Evolutionary conservation across 169 alveolate genomes (phyloP), one percentile per base, ranked within the genome.

Genomic region (Cyclospora cayetanensis): DNA sequence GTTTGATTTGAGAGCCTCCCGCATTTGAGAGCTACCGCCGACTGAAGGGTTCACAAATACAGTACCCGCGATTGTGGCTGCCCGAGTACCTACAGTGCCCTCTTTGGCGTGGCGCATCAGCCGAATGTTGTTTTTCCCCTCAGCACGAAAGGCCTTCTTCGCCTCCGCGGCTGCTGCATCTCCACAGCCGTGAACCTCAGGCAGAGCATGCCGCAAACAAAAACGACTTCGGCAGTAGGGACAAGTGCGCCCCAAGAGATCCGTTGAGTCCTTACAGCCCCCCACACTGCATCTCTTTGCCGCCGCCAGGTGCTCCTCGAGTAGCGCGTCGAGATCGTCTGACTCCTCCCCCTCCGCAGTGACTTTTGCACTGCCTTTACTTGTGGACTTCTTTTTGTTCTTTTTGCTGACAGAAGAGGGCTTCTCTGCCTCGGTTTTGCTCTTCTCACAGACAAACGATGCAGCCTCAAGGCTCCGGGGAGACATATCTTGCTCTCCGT

Each of bases 111-210:
- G 31, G 27, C 31, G 52, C 25, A 39, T 60, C 22, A 22, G 29
- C 29, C 52, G 25, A 7, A 31, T 3, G 42, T 79, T 39, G 1
- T 39, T 43, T 46, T 22, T 27, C 18, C 37, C 42, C 31, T 18
- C 5, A 50, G 76, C 84, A n/a, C 83, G 76, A 43, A 85, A 85
- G 35, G 72, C 65, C 50, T 41, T 66, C 20, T 76, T 41, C 52
- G 91, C 91, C 12, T 39, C 68, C 1, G 84, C 91, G 2, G 85
- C 53, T 0, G 91, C 91, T 0, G 91, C 91, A n/a, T 37, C 84
- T 0, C 91, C 91, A 39, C 91, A 85, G 41, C 91, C 91, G 37
- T 85, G 91, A 31, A 60, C 43, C 52, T 85, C 91, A 2, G 91
- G 91, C 83, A 85, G 27, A 4, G 83, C 43, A 35, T 85, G 91